These are phyloP conservation scores for Chromosphaera perkinsii DNA, from an alignment of 208 protist species.

Conservation along the genomic window DNA sequence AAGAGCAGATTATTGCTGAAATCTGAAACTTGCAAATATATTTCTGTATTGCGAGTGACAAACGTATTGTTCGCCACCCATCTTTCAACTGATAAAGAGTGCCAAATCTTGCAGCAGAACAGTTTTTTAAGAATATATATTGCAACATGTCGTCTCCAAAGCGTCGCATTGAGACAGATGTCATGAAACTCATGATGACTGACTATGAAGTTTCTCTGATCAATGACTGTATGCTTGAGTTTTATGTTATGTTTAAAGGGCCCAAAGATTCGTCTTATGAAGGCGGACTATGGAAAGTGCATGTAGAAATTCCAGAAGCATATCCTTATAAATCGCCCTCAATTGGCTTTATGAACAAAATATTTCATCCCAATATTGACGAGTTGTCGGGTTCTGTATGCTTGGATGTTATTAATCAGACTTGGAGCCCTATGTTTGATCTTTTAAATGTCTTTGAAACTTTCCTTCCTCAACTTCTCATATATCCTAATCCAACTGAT, in stretches of 20 bases:
- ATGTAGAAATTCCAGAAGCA: conserved; percentile 84
- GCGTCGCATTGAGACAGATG: conserved; percentile 34
- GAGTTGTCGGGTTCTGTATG: conserved; percentile 92
- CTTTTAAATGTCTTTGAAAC: conserved; percentile 85
- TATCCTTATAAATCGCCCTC: conserved; percentile 97
- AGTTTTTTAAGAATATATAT: too few relatives aligned
- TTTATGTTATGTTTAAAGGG: conserved; percentile 90
- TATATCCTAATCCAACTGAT: conserved; percentile 93
- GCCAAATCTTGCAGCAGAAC: too few relatives aligned
- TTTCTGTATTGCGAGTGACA: too few relatives aligned
- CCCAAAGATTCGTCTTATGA: conserved; percentile 91
- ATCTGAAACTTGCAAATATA: too few relatives aligned
- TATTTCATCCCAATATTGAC: conserved; percentile 96
- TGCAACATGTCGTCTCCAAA: conserved; percentile 39
- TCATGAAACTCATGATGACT: conserved; percentile 78
- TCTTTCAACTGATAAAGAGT: too few relatives aligned
- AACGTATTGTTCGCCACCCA: too few relatives aligned
- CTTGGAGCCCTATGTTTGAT: conserved; percentile 96
- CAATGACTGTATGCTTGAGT: conserved; percentile 81
- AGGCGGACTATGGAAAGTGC: conserved; percentile 89
- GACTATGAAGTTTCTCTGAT: conserved; percentile 81
- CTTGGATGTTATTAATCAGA: conserved; percentile 97
- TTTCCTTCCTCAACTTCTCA: conserved; percentile 93
- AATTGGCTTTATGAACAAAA: conserved; percentile 93
- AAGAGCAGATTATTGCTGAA: too few relatives aligned